These are phyloP conservation scores for Ceratocystiopsis minuta DNA, from an alignment of 2,329 filamentous ascomycete species.

Conservation along the genomic window DNA sequence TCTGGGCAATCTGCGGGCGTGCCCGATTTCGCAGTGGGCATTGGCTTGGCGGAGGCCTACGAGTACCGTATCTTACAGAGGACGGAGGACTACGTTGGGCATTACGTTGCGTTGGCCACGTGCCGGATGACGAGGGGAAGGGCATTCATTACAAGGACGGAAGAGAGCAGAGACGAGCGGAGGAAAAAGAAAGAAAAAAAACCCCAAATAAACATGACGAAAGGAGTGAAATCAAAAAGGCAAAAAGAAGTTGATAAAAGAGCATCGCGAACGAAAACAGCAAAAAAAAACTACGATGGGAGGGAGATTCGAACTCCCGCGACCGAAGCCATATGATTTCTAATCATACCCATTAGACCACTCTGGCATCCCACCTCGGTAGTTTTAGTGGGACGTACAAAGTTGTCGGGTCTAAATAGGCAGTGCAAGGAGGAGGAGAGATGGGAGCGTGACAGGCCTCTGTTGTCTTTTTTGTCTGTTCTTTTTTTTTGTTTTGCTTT, in stretches of 20 bases:
- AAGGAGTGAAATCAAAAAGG: not conserved
- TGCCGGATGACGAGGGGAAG: too few species aligned
- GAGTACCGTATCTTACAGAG: too few species aligned
- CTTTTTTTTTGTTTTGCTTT: too few species aligned
- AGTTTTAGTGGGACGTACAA: not conserved
- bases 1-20: too few species aligned
- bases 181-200: not conserved
- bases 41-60: too few species aligned
- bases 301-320: constrained; percentile 9
- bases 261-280: not conserved
- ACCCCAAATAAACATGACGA: not conserved
- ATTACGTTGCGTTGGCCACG: too few species aligned
- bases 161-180: not conserved
- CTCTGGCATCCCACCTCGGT: constrained; percentile 7
- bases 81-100: too few species aligned
- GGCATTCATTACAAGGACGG: not conserved
- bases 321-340: constrained; percentile 9
- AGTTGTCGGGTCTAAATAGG: too few species aligned
- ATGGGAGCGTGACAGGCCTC: too few species aligned
- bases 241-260: not conserved
- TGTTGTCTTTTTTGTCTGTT: too few species aligned
- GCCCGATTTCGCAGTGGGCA: too few species aligned
- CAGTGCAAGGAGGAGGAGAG: too few species aligned
- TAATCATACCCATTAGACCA: constrained; percentile 10
- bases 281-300: constrained; percentile 5